Percentiles rank a stretch among this genome's conserved stretches.
These are phyloP conservation scores for Podila horticola DNA, from an alignment of 192 early-diverging fungal species.

Conservation along the genomic window DNA sequence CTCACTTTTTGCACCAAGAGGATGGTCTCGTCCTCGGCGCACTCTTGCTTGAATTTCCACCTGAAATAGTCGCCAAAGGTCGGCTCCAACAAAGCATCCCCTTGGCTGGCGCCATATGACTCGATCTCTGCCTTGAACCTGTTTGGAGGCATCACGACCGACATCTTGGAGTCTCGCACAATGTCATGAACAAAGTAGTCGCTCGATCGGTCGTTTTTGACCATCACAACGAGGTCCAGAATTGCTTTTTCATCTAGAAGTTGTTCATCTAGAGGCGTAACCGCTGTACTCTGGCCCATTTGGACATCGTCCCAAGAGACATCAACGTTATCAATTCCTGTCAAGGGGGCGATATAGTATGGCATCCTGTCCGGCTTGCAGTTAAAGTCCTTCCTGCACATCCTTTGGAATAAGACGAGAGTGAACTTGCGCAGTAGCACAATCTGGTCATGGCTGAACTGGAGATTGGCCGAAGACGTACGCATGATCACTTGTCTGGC, in stretches of 20 bases:
- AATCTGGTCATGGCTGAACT: slow-evolving; percentile 47
- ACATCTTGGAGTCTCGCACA: slow-evolving; percentile 28
- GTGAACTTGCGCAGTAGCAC: slow-evolving; percentile 65
- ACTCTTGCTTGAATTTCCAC: slow-evolving; percentile 17
- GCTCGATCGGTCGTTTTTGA: slow-evolving; percentile 53
- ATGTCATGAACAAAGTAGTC: slow-evolving; percentile 55
- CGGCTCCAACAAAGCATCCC: not conserved
- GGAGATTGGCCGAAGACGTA: slow-evolving; percentile 8
- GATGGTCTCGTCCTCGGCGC: slow-evolving; percentile 36
- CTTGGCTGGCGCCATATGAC: not conserved
- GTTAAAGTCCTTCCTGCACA: slow-evolving; percentile 57
- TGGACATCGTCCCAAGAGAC: slow-evolving; percentile 64
- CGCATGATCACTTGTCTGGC: slow-evolving; percentile 23
- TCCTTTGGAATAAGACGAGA: slow-evolving; percentile 55
- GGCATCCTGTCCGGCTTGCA: slow-evolving; percentile 63
- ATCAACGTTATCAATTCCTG: slow-evolving; percentile 38
- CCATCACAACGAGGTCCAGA: slow-evolving; percentile 45
- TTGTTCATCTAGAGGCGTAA: slow-evolving; percentile 15
- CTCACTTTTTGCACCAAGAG: slow-evolving; percentile 49
- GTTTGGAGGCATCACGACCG: slow-evolving; percentile 8
- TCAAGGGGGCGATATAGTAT: slow-evolving; percentile 65
- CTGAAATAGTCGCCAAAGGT: slow-evolving; percentile 60
- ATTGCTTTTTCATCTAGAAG: slow-evolving; percentile 16
- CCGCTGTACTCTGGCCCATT: slow-evolving; percentile 5
- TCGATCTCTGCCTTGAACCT: slow-evolving; percentile 8